Base-by-base conservation (phyloP, 192 early-diverging fungal genomes). In the Mortierella hygrophila region DNA sequence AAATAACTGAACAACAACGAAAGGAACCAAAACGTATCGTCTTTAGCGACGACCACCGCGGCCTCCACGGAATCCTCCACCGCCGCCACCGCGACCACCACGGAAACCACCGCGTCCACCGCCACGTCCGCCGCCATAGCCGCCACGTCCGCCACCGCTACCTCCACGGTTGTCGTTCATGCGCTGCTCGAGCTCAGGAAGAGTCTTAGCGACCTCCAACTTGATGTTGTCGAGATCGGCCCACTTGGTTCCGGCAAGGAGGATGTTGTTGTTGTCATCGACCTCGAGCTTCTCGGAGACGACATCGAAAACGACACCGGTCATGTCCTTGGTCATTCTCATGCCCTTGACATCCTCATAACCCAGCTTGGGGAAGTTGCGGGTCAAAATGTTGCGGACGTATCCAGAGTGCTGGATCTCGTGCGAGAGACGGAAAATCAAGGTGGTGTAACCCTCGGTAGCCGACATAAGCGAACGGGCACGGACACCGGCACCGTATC, bases 231-330 rank as follows among this genome's bases (percentile, higher is more conserved):
- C 75, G 35, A 89, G 88, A 69, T 94, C 93, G 32, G 83, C 81
- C 97, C 97, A 99, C 74, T 90, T 80, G 63, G 89, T 87, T 60
- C 96, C 96, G 68, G 89, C 94, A 73, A 97, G 85, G n/a, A 80
- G 69, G 79, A 85, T 85, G 37, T 47, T 88, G 68, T 86, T 89
- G 69, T 90, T 92, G 37, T 89, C 80, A 55, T 88, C 85, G 13
- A 94, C 78, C 78, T 95, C 91, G 38, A 97, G 85, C 83, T 98
- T 94, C 46, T 89, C 85, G 4, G 93, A 88, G 38, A 89, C 88
- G 37, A 99, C 88, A 91, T 99, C 98, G 57, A 96, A 96, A n/a
- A 97, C 95, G 35, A 96, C 95, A 60, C 96, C 95, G 79, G 52
- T 90, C 76, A 89, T 92, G 65, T 98, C 98, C 76, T 93, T 95